A percentile compares a stretch with the other conserved stretches of the same genome.
These are phyloP conservation scores for Mycena maculata DNA, from an alignment of 768 basidiomycete genomes.

Conservation along the genomic window DNA sequence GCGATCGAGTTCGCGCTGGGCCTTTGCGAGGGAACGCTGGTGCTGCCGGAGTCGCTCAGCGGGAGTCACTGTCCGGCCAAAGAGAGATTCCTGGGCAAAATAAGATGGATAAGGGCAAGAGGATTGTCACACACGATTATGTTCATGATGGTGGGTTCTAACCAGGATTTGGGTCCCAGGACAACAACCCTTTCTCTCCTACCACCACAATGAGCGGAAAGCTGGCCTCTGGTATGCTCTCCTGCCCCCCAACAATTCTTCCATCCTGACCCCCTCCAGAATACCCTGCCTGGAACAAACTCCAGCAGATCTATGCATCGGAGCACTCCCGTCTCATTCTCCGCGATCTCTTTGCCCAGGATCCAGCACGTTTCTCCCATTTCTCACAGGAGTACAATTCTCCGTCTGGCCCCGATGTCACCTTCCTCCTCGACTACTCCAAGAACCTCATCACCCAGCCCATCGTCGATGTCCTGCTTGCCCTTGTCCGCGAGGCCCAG, in stretches of 20 bases:
- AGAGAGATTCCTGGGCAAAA: conserved; percentile 84
- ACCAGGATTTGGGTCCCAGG: conserved; percentile 22
- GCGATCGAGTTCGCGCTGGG: conserved; percentile 97
- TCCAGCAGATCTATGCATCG: conserved; percentile 84
- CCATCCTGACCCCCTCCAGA: conserved; percentile 58
- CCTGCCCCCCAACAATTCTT: not conserved
- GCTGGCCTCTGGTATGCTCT: conserved; percentile 60
- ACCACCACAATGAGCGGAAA: conserved; percentile 66
- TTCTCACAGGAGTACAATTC: conserved; percentile 85
- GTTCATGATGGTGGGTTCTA: conserved; percentile 70
- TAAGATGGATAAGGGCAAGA: conserved; percentile 10
- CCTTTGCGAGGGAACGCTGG: conserved; percentile 94
- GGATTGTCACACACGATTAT: conserved; percentile 68
- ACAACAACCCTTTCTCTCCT: conserved; percentile 15
- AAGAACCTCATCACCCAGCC: conserved; percentile 95
- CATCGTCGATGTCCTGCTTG: conserved; percentile 81
- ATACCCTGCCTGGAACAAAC: conserved; percentile 90
- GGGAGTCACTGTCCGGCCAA: conserved; percentile 93
- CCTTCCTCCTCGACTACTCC: conserved; percentile 94
- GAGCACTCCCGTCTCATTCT: conserved; percentile 82
- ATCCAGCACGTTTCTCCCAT: conserved; percentile 87
- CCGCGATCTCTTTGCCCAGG: conserved; percentile 92
- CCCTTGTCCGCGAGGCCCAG: conserved; percentile 85
- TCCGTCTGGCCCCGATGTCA: conserved; percentile 71
- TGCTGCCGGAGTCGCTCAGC: conserved; percentile 97